Evolutionary conservation across 805 yeast species (phyloP), one percentile per base, ranked within the genome.

Genomic region (Lipomyces lipofer): DNA sequence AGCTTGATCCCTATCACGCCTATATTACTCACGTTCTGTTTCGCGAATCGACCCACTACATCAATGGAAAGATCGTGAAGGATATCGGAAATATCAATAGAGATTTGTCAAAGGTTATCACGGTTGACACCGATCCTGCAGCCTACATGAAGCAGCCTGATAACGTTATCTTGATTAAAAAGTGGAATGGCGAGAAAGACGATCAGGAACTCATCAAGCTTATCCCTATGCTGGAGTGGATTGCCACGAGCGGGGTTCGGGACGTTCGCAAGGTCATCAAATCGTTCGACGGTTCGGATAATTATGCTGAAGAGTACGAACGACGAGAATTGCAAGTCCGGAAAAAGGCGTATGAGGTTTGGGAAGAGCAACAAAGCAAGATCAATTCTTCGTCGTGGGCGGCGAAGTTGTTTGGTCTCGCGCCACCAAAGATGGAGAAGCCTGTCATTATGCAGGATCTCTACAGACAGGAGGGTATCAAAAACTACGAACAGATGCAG

Each of bases 1-100:
- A 90, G 73, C 78, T 94, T 66, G 99, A 94, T 72, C 99, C 99
- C 17, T 82, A 86, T 73, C 91, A 86, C 67, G 95, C 95, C 4
- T 88, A 83, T 63, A 82, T 94, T 63, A 84, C 94, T 22, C 89
- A 88, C 68, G 88, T 94, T 12, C 78, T 94, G 61, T 90, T 80
- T 78, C 83, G 92, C 63, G 99, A 94, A 70, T 96, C 91, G 49
- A 87, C 97, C 67, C 79, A 89, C 55, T 87, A 87, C 71, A 83
- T 86, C 68, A 94, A 94, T 67, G 97, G 97, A 54, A 84, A 85
- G 62, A 80, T 88, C 62, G 81, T 94, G 70, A 94, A 94, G 75
- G 99, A 94, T 72, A 78, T 94, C 68, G 79, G 88, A 46, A 82
- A 88, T 70, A 76, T 94, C 78, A 92, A 94, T 78, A 86, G 99